A percentile compares a stretch with the other conserved stretches of the same genome.
These are phyloP conservation scores for Castanospermum australe DNA, from an alignment of 306 rosid species.

Conservation along the genomic window DNA sequence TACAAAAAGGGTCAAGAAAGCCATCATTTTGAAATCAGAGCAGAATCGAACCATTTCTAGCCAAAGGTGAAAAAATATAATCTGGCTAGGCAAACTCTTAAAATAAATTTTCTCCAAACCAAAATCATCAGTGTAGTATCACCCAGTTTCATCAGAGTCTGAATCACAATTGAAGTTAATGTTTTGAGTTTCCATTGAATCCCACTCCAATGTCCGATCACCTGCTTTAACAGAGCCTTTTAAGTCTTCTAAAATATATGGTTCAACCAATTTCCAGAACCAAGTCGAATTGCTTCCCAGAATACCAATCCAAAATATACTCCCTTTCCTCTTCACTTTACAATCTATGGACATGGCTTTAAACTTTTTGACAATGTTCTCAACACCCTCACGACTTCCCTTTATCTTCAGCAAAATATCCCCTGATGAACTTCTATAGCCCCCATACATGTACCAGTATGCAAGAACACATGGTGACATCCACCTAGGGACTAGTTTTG, in stretches of 20 bases:
- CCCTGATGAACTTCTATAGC: constrained; percentile 62
- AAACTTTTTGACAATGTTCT: constrained; percentile 60
- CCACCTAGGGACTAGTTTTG: constrained; percentile 89
- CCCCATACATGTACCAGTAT: constrained; percentile 94
- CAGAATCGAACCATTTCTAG: background rate
- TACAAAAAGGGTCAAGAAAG: background rate
- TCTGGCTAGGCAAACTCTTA: constrained; percentile 11
- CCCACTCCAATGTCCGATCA: constrained; percentile 28
- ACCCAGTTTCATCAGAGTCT: constrained; percentile 42
- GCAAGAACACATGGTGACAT: constrained; percentile 88
- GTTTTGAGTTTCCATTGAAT: constrained; percentile 34
- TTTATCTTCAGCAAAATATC: constrained; percentile 74
- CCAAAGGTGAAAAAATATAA: background rate
- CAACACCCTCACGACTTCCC: constrained; percentile 78
- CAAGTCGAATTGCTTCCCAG: constrained; percentile 63
- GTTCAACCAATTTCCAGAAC: constrained; percentile 85
- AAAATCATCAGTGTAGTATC: background rate
- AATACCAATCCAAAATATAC: constrained; percentile 82
- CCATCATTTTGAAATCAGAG: constrained; percentile 14
- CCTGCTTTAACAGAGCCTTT: constrained; percentile 44
- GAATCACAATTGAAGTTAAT: constrained; percentile 56
- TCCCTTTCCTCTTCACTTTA: constrained; percentile 81
- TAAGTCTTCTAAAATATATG: constrained; percentile 58
- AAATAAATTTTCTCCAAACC: background rate
- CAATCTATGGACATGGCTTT: constrained; percentile 72